phyloP scores from a whole-genome alignment of 1,284 basidiomycete genomes.

The Lentinus polychrous region DNA sequence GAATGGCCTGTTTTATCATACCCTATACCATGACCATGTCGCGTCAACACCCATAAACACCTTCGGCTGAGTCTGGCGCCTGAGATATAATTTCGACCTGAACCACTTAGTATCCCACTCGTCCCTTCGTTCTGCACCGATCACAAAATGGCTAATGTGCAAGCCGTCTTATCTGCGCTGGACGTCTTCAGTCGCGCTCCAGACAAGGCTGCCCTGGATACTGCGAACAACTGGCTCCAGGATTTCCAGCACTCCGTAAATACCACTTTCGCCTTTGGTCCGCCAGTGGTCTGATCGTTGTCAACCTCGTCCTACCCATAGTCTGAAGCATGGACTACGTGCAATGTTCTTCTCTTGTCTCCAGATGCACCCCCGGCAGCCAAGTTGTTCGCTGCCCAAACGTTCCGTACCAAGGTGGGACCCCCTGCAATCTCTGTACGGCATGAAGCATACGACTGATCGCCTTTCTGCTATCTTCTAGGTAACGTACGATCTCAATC shows the following conservation, averaged over 20 bases:
- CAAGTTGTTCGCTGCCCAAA: conserved; percentile 94
- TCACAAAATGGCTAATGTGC: conserved; percentile 55
- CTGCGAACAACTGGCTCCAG: conserved; percentile 88
- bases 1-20: conserved; percentile 27
- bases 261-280: conserved; percentile 64
- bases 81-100: conserved; percentile 2
- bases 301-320: conserved; percentile 41
- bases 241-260: conserved; percentile 96
- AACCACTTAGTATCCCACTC: background rate
- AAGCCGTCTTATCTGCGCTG: conserved; percentile 65
- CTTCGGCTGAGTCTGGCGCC: background rate
- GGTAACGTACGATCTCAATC: conserved; percentile 94
- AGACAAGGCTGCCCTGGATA: conserved; percentile 76
- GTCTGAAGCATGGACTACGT: conserved; percentile 94
- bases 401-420: conserved; percentile 88
- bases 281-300: conserved; percentile 51
- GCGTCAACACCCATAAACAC: conserved; percentile 16
- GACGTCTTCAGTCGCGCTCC: conserved; percentile 73
- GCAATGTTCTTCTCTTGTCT: conserved; percentile 83
- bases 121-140: conserved; percentile 3
- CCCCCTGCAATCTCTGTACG: background rate
- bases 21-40: conserved; percentile 29
- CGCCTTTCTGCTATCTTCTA: conserved; percentile 27
- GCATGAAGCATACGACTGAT: conserved; percentile 4
- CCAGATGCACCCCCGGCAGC: conserved; percentile 77